Conservation (phyloP, 179 eudicot species). For the Corrigiola litoralis region DNA sequence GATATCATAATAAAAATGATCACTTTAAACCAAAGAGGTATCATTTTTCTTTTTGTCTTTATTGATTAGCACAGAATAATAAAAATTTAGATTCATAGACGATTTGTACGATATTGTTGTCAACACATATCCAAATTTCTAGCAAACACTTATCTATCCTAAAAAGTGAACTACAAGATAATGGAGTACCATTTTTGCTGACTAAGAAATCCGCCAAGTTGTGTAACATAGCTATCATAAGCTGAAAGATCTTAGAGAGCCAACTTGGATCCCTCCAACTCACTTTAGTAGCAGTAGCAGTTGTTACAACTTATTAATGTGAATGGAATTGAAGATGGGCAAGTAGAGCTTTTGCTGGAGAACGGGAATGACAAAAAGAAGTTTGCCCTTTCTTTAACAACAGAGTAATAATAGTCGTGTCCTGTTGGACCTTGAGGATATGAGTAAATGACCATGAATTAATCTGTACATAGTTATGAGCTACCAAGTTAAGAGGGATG, state of each 20-base stretch:
- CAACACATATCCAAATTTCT: too few relatives aligned
- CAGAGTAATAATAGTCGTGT: too few relatives aligned
- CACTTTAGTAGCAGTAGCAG: not conserved
- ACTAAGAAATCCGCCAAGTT: not conserved
- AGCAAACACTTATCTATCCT: not conserved
- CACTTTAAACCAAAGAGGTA: too few relatives aligned
- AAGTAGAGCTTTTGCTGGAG: not conserved
- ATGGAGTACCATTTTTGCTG: not conserved
- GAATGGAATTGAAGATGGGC: not conserved
- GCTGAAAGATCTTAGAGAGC: not conserved
- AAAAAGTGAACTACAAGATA: not conserved
- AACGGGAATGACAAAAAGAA: not conserved
- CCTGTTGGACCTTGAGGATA: too few relatives aligned
- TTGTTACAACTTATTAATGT: not conserved
- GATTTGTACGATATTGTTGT: not conserved
- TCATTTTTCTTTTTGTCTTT: too few relatives aligned
- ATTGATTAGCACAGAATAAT: too few relatives aligned
- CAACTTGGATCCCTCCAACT: not conserved
- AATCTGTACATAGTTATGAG: too few relatives aligned
- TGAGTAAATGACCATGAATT: too few relatives aligned
- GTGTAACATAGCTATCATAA: not conserved
- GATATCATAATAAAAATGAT: too few relatives aligned
- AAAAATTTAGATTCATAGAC: too few relatives aligned
- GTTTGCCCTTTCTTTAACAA: too few relatives aligned
- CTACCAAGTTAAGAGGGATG: too few relatives aligned